Conservation (phyloP, 2,329 filamentous ascomycete genomes). For the Cordyceps tenuipes region DNA sequence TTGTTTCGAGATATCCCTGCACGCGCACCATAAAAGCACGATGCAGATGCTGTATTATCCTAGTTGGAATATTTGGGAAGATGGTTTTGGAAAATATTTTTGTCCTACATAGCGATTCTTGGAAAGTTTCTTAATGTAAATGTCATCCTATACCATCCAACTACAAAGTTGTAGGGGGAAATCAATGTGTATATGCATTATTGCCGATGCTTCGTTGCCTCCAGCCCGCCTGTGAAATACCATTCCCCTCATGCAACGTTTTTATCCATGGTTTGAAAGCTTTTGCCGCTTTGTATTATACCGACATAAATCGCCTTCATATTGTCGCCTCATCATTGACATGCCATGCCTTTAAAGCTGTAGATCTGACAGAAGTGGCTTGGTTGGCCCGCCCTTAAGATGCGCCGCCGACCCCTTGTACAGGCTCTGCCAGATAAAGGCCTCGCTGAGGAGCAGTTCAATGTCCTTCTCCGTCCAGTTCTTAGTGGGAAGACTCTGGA, state of each 20-base stretch:
- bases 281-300: neutral
- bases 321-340: neutral
- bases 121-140: neutral
- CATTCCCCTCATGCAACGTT: neutral
- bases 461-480: slow-evolving; percentile 98
- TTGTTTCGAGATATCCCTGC: neutral
- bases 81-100: neutral
- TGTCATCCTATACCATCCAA: too few species aligned
- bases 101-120: neutral
- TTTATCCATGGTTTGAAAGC: neutral
- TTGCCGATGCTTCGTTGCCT: neutral
- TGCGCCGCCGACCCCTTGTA: slow-evolving; percentile 94
- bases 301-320: neutral
- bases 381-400: slow-evolving; percentile 48
- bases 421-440: slow-evolving; percentile 96
- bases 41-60: neutral
- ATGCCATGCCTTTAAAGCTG: slow-evolving; percentile 19
- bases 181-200: neutral
- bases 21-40: neutral
- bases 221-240: neutral
- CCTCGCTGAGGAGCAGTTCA: slow-evolving; percentile 87
- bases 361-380: slow-evolving; percentile 27
- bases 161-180: neutral
- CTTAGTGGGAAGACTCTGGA: slow-evolving; percentile 86
- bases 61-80: neutral